These are phyloP conservation scores for Aspergillus sp. DNA, from an alignment of 2,329 filamentous ascomycete genomes.

Conservation along the genomic window DNA sequence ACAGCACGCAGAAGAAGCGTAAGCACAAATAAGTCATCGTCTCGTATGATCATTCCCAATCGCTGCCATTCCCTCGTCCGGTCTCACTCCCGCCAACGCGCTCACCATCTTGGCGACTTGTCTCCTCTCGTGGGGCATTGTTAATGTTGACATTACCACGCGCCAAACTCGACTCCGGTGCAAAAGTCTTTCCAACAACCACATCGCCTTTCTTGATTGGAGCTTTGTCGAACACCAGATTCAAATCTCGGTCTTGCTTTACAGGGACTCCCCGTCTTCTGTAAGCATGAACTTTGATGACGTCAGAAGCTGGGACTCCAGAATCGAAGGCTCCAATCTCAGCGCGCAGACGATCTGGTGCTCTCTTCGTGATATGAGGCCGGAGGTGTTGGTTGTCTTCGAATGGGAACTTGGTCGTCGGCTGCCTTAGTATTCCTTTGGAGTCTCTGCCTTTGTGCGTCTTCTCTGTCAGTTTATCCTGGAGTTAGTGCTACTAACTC, in stretches of 20 bases:
- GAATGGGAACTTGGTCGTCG: conserved; percentile 6
- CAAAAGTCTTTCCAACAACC: conserved; percentile 1
- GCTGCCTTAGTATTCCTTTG: conserved; percentile 8
- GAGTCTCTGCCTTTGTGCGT: neutral
- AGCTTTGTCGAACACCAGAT: conserved; percentile 2
- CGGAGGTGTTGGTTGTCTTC: neutral
- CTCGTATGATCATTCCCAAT: neutral
- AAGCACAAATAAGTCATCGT: conserved; percentile 13
- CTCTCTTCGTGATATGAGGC: neutral
- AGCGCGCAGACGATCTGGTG: neutral
- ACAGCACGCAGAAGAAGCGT: conserved; percentile 15
- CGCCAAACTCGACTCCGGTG: neutral
- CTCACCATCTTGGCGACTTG: neutral
- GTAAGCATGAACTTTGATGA: conserved; percentile 6
- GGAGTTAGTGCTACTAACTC: no score
- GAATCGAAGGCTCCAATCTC: conserved; percentile 1
- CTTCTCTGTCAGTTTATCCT: neutral
- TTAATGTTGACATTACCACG: neutral
- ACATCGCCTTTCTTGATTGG: conserved; percentile 3
- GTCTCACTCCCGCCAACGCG: neutral
- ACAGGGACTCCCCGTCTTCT: neutral
- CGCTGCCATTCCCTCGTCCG: no score
- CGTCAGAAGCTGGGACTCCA: conserved; percentile 1
- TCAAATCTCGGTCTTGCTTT: neutral
- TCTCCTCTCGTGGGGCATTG: neutral